A percentile compares a stretch with the other conserved stretches of the same genome.
phyloP scores from a whole-genome alignment of 306 rosid species.

The Betula pendula region DNA sequence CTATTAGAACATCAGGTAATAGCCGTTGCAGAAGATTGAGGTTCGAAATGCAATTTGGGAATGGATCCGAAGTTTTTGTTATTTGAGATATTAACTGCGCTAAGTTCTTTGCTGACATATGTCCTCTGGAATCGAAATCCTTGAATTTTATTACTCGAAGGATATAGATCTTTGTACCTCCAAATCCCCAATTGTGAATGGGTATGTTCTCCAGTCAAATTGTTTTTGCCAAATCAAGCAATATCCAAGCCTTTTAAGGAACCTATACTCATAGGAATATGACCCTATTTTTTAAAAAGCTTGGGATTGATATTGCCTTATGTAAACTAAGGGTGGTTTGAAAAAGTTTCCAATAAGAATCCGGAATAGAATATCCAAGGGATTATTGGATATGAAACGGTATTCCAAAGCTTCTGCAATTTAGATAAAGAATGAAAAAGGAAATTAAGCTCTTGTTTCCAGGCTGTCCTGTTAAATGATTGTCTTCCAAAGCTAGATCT shows the following conservation, averaged over 20 bases:
- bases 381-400: background rate
- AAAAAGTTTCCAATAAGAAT: background rate
- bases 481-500: too few species aligned
- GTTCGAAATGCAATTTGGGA: background rate
- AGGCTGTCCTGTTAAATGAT: too few species aligned
- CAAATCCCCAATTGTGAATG: background rate
- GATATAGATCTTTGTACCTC: background rate
- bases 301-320: background rate
- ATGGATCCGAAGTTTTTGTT: background rate
- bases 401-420: too few species aligned
- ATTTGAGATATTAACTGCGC: background rate
- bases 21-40: background rate
- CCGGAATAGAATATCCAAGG: background rate
- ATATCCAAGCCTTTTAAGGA: too few species aligned
- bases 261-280: too few species aligned
- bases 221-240: background rate
- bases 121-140: background rate
- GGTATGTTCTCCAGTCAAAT: background rate
- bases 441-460: too few species aligned
- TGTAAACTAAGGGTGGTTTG: background rate
- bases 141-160: background rate
- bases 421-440: too few species aligned
- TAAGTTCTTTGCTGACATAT: background rate
- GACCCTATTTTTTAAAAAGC: too few species aligned
- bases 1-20: background rate